A percentile compares a stretch with the other conserved stretches of the same genome.
phyloP scores from a whole-genome alignment of 352 stramenopile genomes.

The Phytophthora colocasiae region DNA sequence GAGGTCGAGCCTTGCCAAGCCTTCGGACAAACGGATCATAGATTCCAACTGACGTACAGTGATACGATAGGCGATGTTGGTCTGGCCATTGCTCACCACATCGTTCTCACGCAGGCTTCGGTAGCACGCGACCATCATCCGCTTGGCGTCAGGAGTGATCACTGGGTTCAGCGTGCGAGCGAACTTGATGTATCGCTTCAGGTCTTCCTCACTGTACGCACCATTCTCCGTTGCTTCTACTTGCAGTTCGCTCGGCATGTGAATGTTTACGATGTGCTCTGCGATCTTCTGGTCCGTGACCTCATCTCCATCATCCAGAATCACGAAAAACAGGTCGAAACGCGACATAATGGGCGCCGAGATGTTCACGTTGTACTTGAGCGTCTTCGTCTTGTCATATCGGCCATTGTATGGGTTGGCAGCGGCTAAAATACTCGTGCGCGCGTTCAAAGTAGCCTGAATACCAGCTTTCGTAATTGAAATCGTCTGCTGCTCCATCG shows the following conservation, averaged over 20 bases:
- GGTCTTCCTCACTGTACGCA: slow-evolving; percentile 79
- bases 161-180: slow-evolving; percentile 63
- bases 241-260: slow-evolving; percentile 79
- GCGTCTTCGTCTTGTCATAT: slow-evolving; percentile 92
- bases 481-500: slow-evolving; percentile 99
- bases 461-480: slow-evolving; percentile 99
- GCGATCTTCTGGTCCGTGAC: slow-evolving; percentile 95
- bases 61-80: slow-evolving; percentile 98
- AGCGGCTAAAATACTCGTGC: slow-evolving; percentile 99
- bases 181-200: slow-evolving; percentile 97
- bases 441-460: slow-evolving; percentile 98
- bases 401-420: slow-evolving; percentile 98
- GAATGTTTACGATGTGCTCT: slow-evolving; percentile 97
- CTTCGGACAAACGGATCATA: slow-evolving; percentile 98
- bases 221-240: slow-evolving; percentile 24
- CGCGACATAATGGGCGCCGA: slow-evolving; percentile 97
- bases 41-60: slow-evolving; percentile 99
- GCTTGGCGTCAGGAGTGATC: slow-evolving; percentile 81
- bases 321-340: slow-evolving; percentile 99
- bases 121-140: slow-evolving; percentile 98
- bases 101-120: slow-evolving; percentile 97
- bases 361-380: slow-evolving; percentile 93
- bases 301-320: slow-evolving; percentile 98
- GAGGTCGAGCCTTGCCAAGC: slow-evolving; percentile 95
- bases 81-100: slow-evolving; percentile 91